Evolutionary conservation across 768 basidiomycete species (phyloP), one percentile per base, ranked within the genome.

Genomic region (Asterophora parasitica): DNA sequence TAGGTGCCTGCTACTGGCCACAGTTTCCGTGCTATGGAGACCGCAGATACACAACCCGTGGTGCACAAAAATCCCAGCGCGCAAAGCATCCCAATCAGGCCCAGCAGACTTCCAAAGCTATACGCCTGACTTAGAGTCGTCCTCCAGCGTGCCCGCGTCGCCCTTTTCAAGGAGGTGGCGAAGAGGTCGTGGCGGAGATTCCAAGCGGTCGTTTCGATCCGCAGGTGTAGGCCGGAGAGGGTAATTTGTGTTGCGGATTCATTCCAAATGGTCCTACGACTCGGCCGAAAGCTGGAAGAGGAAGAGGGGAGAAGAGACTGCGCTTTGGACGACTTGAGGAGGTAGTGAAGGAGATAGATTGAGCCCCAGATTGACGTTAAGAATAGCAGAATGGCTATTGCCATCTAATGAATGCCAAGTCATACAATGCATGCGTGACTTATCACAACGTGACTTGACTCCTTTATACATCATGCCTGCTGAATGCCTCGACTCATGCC

Each of bases 131-230:
- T 53, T 8, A 81, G 54, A 1, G 52, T 45, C 3, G 53, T 44
- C 42, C 59, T 61, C 32, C 67, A 46, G 20, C 53, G 51, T 31
- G 54, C 44, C 38, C 62, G 65, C 4, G 53, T 55, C n/a, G 60
- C 58, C 19, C 57, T 55, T 4, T 66, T 58, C n/a, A 83, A 59
- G 4, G 48, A 34, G 0, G 54, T 38, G 10, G 73, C 53, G 16
- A 81, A 60, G 10, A 49, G 20, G 55, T 82, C 79, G 51, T 85
- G 81, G 2, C 55, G 38, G 4, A 51, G 54, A 52, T 85, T 85
- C 64, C 72, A 74, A 1, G 62, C 65, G 0, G 75, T 69, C 0
- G 81, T 81, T 53, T 78, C 72, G 46, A 82, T 49, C 41, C 63
- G 64, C 13, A 76, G 51, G 43, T 73, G 70, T 0, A 74, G 42